Evolutionary conservation across 192 early-diverging fungal genomes (phyloP), one percentile per base, ranked within the genome.

Genomic region (Mortierella hygrophila): DNA sequence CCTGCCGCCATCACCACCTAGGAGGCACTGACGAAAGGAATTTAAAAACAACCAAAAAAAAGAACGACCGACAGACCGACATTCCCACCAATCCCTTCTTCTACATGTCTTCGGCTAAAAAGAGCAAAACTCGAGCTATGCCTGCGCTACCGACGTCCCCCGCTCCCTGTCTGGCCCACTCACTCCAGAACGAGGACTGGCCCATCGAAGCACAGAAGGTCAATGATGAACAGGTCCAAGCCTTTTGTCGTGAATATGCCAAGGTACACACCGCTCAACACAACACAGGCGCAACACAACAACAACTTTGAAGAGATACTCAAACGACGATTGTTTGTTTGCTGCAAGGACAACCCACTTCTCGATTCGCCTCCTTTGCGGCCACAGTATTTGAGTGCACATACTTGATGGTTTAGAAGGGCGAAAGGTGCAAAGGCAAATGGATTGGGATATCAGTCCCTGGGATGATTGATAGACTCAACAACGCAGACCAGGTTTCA

Each of bases 61-160:
- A 65, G 60, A 32, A 13, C n/a, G 60, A 65, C 23, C 6, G n/a
- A 65, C 60, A 68, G 38, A 70, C 69, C 38, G 23, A 40, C 69
- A 70, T n/a, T 70, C 69, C 35, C 46, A 3, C 26, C 71, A 23
- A 55, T 18, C 5, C 11, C n/a, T n/a, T 13, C 6, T 10, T 69
- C 49, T 44, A 40, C 7, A 85, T 85, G 83, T 79, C 83, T 46
- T 78, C 82, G 21, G 73, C 54, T 9, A 86, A 86, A 60, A 86
- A 86, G 79, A 86, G 52, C 79, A 86, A 86, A 86, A 65, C 79
- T 68, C 84, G 84, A 65, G 79, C 79, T 13, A 78, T 78, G 76
- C 79, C 84, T 41, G 57, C 76, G 47, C 79, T 81, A 23, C 84
- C 79, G 63, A 74, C 75, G 0, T 55, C 75, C 2, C 72, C 76